phyloP scores from a whole-genome alignment of 108 stramenopile species.

The Nitzschia sp. region DNA sequence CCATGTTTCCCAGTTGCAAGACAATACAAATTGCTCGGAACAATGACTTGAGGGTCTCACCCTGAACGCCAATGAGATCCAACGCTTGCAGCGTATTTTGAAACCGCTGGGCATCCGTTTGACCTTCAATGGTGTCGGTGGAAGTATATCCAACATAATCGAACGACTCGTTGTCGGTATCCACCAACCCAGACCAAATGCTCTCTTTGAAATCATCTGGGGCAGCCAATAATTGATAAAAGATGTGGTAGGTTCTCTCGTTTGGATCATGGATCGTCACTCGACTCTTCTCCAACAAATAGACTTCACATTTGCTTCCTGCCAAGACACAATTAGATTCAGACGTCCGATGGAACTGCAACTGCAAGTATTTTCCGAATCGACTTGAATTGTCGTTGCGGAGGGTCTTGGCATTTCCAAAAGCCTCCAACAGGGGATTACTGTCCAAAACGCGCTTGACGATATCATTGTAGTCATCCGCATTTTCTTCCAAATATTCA shows the following conservation, averaged over 20 bases:
- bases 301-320: constrained; percentile 79
- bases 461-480: constrained; percentile 40
- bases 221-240: constrained; percentile 95
- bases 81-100: constrained; percentile 71
- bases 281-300: constrained; percentile 96
- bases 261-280: constrained; percentile 90
- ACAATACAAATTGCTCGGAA: constrained; percentile 77
- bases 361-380: constrained; percentile 91
- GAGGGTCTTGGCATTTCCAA: constrained; percentile 89
- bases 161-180: constrained; percentile 63
- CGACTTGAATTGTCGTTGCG: constrained; percentile 85
- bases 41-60: constrained; percentile 56
- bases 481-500: neutral
- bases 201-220: constrained; percentile 59
- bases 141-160: constrained; percentile 62
- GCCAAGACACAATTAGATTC: constrained; percentile 49
- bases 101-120: constrained; percentile 84
- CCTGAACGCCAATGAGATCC: constrained; percentile 67
- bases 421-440: constrained; percentile 92
- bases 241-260: constrained; percentile 98
- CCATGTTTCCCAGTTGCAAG: constrained; percentile 83
- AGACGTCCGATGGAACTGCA: constrained; percentile 72
- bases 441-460: constrained; percentile 85
- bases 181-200: constrained; percentile 78
- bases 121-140: constrained; percentile 68